Conservation (phyloP, 192 early-diverging fungal genomes). For the Gryganskiella cystojenkinii region DNA sequence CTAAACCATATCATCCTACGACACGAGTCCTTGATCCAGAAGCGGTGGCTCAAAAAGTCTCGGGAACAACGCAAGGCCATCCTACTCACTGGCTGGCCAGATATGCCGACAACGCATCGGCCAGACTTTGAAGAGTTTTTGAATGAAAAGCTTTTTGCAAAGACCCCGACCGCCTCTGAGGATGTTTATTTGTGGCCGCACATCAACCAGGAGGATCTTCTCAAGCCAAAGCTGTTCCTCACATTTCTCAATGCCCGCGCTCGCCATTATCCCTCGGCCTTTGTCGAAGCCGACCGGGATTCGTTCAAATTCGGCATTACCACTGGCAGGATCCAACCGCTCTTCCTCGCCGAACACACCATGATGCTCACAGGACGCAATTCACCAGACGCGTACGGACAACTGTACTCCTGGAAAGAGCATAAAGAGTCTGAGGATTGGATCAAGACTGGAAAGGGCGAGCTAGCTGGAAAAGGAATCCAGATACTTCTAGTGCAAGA, state of each 20-base stretch:
- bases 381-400: conserved; percentile 28
- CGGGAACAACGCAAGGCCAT: conserved; percentile 31
- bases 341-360: conserved; percentile 32
- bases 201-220: conserved; percentile 44
- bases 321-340: conserved; percentile 18
- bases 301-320: conserved; percentile 32
- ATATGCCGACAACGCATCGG: conserved; percentile 34
- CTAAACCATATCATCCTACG: conserved; percentile 34
- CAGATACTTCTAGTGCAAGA: conserved; percentile 37
- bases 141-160: no score
- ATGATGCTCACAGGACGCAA: conserved; percentile 44
- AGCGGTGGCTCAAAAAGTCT: conserved; percentile 36
- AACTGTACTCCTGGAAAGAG: conserved; percentile 26
- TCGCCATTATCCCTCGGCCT: conserved; percentile 37
- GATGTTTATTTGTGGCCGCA: conserved; percentile 37
- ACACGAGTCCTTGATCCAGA: conserved; percentile 28
- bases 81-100: conserved; percentile 31
- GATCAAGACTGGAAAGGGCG: conserved; percentile 15
- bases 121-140: conserved; percentile 34
- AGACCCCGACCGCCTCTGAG: conserved; percentile 4
- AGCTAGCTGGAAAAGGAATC: conserved; percentile 17
- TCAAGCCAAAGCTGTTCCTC: conserved; percentile 36
- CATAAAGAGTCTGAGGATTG: conserved; percentile 17
- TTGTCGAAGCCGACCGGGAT: conserved; percentile 20
- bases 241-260: conserved; percentile 40